Conservation (phyloP, 1,284 basidiomycete genomes). For the Mycena citricolor region DNA sequence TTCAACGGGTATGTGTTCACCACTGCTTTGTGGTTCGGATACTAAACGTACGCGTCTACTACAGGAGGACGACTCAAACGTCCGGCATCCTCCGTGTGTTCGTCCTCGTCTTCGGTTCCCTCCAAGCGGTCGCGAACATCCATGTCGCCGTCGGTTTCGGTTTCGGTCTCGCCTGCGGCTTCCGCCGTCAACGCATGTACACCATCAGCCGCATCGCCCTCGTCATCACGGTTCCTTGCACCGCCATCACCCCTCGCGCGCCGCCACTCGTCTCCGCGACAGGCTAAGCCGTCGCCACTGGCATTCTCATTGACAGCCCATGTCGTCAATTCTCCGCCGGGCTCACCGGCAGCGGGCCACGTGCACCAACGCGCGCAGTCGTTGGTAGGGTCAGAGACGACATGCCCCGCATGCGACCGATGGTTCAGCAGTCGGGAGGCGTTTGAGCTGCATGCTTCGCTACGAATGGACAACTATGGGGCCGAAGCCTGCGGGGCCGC, state of each 20-base stretch:
- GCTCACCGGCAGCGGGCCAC: background rate
- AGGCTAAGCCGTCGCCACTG: slow-evolving; percentile 2
- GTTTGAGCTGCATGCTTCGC: slow-evolving; percentile 16
- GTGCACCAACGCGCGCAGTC: slow-evolving; percentile 1
- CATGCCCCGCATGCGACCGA: slow-evolving; percentile 20
- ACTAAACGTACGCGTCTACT: background rate
- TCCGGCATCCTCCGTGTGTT: slow-evolving; percentile 8
- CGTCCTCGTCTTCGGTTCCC: slow-evolving; percentile 5
- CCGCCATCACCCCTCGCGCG: slow-evolving; percentile 16
- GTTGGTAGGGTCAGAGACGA: slow-evolving; percentile 3
- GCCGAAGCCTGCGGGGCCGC: slow-evolving; percentile 18
- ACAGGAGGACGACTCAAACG: slow-evolving; percentile 4
- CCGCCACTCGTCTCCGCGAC: slow-evolving; percentile 19
- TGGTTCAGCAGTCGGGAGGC: slow-evolving; percentile 14
- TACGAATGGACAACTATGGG: background rate
- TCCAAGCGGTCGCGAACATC: slow-evolving; percentile 20
- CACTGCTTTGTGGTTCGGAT: slow-evolving; percentile 1
- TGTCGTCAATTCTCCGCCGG: background rate
- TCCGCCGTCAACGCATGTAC: background rate
- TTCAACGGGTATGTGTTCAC: background rate
- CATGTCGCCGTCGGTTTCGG: background rate
- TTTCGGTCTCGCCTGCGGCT: slow-evolving; percentile 5
- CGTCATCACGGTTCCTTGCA: slow-evolving; percentile 9
- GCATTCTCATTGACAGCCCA: background rate
- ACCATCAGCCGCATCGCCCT: background rate